Conservation (phyloP, 768 basidiomycete genomes). For the Kwoniella sp. region DNA sequence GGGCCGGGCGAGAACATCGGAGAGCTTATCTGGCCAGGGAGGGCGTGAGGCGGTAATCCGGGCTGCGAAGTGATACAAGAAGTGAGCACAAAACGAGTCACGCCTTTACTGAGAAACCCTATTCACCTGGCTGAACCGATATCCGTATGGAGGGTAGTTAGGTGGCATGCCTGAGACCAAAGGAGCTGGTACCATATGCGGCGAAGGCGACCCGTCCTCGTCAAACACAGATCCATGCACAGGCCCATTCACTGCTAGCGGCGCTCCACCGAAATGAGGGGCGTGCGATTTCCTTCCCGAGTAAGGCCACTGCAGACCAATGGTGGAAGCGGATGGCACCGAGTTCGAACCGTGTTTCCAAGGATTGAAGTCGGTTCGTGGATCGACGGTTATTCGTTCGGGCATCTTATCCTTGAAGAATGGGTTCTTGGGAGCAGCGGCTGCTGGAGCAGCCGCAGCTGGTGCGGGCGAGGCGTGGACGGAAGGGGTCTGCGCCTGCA, state of each 20-base stretch:
- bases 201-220: conserved; percentile 17
- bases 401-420: conserved; percentile 80
- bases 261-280: conserved; percentile 64
- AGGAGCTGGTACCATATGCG: conserved; percentile 27
- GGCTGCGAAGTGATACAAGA: conserved; percentile 6
- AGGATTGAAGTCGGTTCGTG: conserved; percentile 97
- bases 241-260: background rate
- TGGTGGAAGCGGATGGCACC: conserved; percentile 71
- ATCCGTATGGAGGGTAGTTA: conserved; percentile 36
- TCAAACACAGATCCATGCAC: conserved; percentile 7
- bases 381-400: conserved; percentile 75
- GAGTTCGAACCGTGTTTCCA: conserved; percentile 86
- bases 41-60: conserved; percentile 28
- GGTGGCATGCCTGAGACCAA: conserved; percentile 31
- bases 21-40: conserved; percentile 31
- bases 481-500: conserved; percentile 5
- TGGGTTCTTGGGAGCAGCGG: conserved; percentile 61
- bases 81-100: background rate
- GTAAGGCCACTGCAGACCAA: conserved; percentile 80
- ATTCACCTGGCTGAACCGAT: conserved; percentile 34
- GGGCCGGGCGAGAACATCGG: conserved; percentile 47
- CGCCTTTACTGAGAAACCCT: background rate
- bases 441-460: conserved; percentile 42
- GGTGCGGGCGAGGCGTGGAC: conserved; percentile 23
- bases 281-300: conserved; percentile 80